A percentile compares a stretch with the other conserved stretches of the same genome.
Conservation (phyloP, 805 yeast species). For the Saccharomycopsis fibuligera region DNA sequence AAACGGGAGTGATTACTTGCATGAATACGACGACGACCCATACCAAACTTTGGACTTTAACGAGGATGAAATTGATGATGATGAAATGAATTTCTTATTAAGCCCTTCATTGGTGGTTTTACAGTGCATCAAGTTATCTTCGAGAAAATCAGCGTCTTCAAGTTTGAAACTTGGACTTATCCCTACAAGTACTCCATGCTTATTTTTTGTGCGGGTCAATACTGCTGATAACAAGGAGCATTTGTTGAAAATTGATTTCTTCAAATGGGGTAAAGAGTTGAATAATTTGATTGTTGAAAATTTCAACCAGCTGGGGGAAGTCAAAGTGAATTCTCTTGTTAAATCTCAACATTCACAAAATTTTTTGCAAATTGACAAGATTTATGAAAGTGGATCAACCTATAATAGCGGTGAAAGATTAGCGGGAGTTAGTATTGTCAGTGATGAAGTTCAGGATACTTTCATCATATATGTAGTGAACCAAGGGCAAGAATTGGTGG, state of each 20-base stretch:
- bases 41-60: background rate
- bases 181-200: background rate
- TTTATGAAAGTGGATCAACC: too few species aligned
- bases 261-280: constrained; percentile 20
- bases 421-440: background rate
- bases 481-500: background rate
- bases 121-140: background rate
- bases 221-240: background rate
- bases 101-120: constrained; percentile 2
- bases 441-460: background rate
- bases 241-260: constrained; percentile 9
- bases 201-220: constrained; percentile 5
- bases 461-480: background rate
- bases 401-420: too few species aligned
- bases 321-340: background rate
- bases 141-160: background rate
- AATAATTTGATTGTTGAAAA: constrained; percentile 32
- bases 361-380: background rate
- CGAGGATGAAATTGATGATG: background rate
- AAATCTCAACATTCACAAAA: background rate
- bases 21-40: too few species aligned
- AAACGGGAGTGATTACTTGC: too few species aligned
- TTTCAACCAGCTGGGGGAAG: constrained; percentile 24
- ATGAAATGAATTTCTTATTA: constrained; percentile 2
- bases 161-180: constrained; percentile 1